Evolutionary conservation across 2,329 filamentous ascomycete species (phyloP).

Genomic region (Leptographium procerum): DNA sequence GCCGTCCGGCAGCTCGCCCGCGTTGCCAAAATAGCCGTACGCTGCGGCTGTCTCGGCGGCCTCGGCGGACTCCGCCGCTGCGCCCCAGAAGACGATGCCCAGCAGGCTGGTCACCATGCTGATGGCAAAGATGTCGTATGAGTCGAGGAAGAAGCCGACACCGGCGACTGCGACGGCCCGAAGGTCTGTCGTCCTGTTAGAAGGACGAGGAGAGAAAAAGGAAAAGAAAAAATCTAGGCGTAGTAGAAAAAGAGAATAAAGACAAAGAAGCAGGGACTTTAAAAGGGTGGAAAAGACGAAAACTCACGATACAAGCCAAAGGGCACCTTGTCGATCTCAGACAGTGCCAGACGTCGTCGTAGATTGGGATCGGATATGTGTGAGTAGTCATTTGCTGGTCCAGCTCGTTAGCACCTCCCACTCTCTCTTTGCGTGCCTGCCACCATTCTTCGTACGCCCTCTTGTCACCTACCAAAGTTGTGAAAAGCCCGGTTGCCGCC

Average conservation of each 20-base stretch:
- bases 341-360: slow-evolving; percentile 61
- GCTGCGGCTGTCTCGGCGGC: slow-evolving; percentile 21
- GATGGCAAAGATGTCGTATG: slow-evolving; percentile 74
- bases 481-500: slow-evolving; percentile 61
- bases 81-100: slow-evolving; percentile 65
- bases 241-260: background rate
- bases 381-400: slow-evolving; percentile 29
- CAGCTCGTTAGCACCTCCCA: background rate
- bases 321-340: slow-evolving; percentile 68
- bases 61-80: slow-evolving; percentile 20
- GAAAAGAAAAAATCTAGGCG: background rate
- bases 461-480: slow-evolving; percentile 41
- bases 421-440: background rate
- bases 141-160: slow-evolving; percentile 74
- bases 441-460: too few relatives aligned
- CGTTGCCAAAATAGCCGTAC: slow-evolving; percentile 37
- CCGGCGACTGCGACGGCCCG: slow-evolving; percentile 66
- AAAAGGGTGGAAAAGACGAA: too few relatives aligned
- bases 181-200: slow-evolving; percentile 35
- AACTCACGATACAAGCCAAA: slow-evolving; percentile 57
- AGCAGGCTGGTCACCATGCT: slow-evolving; percentile 61
- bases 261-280: background rate
- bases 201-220: background rate
- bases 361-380: slow-evolving; percentile 64
- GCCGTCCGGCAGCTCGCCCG: slow-evolving; percentile 47